A percentile compares a stretch with the other conserved stretches of the same genome.
Evolutionary conservation across 495 filamentous ascomycete species (phyloP).

Genomic region (Penicillium odoratum): DNA sequence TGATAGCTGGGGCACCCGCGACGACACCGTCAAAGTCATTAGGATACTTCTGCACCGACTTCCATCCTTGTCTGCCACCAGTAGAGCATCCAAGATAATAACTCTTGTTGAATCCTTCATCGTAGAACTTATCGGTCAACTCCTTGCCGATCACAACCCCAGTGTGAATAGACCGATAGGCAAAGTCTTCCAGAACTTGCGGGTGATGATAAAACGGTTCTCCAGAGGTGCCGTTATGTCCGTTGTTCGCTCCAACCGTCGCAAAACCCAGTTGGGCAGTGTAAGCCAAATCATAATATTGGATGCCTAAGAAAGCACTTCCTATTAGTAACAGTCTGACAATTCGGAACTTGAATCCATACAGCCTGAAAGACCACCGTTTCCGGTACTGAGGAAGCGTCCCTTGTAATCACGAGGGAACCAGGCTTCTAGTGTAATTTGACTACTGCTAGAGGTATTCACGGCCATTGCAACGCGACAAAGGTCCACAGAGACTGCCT

Average conservation of each 20-base stretch:
- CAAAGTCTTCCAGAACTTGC: constrained; percentile 53
- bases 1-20: constrained; percentile 55
- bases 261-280: constrained; percentile 52
- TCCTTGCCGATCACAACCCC: constrained; percentile 54
- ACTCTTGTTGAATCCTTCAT: constrained; percentile 42
- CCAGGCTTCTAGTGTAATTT: constrained; percentile 59
- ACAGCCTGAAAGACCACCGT: constrained; percentile 58
- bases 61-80: constrained; percentile 56
- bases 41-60: constrained; percentile 50
- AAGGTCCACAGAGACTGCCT: constrained; percentile 46
- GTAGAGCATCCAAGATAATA: constrained; percentile 61
- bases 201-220: constrained; percentile 50
- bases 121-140: constrained; percentile 49
- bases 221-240: constrained; percentile 56
- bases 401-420: constrained; percentile 53
- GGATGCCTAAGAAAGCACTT: constrained; percentile 34
- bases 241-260: constrained; percentile 56
- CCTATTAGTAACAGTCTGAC: background rate
- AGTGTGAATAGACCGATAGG: constrained; percentile 49
- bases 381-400: constrained; percentile 56
- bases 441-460: constrained; percentile 51
- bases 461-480: constrained; percentile 60
- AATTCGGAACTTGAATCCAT: constrained; percentile 15
- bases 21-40: constrained; percentile 67
- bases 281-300: constrained; percentile 48